Conservation (phyloP, 768 basidiomycete species). For the Dioszegia crocea region DNA sequence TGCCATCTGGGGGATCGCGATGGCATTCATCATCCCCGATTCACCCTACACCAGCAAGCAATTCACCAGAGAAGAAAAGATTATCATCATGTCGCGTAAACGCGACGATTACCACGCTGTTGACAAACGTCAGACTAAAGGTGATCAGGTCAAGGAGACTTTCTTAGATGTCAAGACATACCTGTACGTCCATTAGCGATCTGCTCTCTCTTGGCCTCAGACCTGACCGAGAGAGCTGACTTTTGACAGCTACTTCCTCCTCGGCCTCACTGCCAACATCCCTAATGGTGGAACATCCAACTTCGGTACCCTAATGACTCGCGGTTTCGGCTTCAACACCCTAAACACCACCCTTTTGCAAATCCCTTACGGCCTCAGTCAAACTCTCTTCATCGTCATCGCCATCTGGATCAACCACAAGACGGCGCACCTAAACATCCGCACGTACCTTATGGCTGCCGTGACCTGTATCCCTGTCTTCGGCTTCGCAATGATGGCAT, state of each 20-base stretch:
- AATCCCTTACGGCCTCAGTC: constrained; percentile 32
- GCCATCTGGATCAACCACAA: constrained; percentile 33
- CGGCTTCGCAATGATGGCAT: constrained; percentile 32
- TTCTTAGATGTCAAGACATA: constrained; percentile 37
- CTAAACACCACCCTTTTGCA: constrained; percentile 42
- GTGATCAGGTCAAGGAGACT: constrained; percentile 46
- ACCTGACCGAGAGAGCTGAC: too few relatives aligned
- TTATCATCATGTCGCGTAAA: constrained; percentile 45
- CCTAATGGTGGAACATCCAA: constrained; percentile 29
- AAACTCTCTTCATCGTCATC: constrained; percentile 17
- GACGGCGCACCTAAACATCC: constrained; percentile 35
- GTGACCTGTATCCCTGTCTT: constrained; percentile 9
- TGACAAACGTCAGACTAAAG: constrained; percentile 46
- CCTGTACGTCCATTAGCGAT: constrained; percentile 20
- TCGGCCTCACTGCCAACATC: constrained; percentile 9
- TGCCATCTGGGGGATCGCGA: constrained; percentile 27
- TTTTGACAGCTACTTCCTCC: constrained; percentile 19
- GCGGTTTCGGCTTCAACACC: constrained; percentile 46
- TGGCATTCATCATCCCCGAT: constrained; percentile 38
- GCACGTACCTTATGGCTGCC: constrained; percentile 47
- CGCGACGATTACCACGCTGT: constrained; percentile 49
- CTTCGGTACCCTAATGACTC: constrained; percentile 39
- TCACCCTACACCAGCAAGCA: constrained; percentile 33
- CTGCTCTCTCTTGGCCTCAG: constrained; percentile 44
- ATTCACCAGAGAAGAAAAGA: constrained; percentile 35